Base-by-base conservation (phyloP, 1,284 basidiomycete species). In the Earliella scabrosa region DNA sequence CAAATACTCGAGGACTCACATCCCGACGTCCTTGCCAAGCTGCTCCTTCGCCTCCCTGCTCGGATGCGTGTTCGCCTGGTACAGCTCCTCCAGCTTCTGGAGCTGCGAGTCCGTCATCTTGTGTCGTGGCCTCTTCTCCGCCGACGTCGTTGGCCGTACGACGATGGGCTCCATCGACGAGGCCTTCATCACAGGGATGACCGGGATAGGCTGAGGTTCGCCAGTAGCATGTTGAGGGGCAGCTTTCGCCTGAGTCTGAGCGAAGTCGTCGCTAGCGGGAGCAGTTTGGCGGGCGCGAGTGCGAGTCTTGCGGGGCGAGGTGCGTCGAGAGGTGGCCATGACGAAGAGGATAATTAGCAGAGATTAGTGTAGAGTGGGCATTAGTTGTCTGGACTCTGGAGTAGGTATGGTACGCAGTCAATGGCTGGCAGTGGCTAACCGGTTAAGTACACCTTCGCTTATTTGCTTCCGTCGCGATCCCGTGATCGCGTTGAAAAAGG, bases 91-190 rank as follows among this genome's bases (percentile, higher is more conserved):
- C 46, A 81, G 72, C 32, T 65, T 61, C 60, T 68, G 60, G 24
- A 78, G 71, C 59, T 80, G 77, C 21, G 60, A 11, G 34, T 71
- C 68, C 11, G 77, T 72, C 67, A 80, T 66, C 41, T 75, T 75
- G 52, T 75, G 73, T 23, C 77, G 73, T 7, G 67, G 54, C 27
- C 72, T 73, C 61, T 65, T 75, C 51, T 62, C 61, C 14, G 58
- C 57, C 10, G 43, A n/a, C n/a, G n/a, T 31, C 14, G 40, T 9
- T 3, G 16, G 36, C 11, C 11, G 14, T 23, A 29, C 45, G 8
- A n/a, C n/a, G 29, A 48, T 47, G 1, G 50, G 50, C 35, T 58
- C 54, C 57, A 54, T 55, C 2, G 54, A 55, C 6, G 38, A 29
- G 14, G 54, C 45, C 29, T 58, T 55, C 54, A 56, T 50, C 18